Evolutionary conservation across 2,329 filamentous ascomycete species (phyloP).

Genomic region (Stagonosporopsis vannaccii): DNA sequence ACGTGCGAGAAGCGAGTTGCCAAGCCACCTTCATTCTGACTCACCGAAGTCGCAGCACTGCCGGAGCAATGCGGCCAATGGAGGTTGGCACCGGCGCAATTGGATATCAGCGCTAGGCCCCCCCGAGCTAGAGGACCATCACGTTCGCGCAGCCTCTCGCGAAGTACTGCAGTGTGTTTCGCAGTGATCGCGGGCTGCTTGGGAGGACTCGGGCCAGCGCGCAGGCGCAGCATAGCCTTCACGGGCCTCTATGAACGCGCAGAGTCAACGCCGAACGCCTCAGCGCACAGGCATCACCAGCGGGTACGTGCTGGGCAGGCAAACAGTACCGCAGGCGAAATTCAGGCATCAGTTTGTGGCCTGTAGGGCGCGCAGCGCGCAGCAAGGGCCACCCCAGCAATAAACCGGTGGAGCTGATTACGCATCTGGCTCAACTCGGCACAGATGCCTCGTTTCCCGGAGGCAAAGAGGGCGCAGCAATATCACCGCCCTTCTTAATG

Average conservation of each 20-base stretch:
- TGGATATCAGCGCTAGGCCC: conserved; percentile 13
- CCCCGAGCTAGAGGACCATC: conserved; percentile 11
- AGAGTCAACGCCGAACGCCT: neutral
- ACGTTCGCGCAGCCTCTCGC: conserved; percentile 19
- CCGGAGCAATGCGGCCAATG: conserved; percentile 11
- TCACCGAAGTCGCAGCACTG: conserved; percentile 23
- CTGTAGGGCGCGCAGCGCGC: conserved; percentile 38
- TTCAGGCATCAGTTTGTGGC: conserved; percentile 31
- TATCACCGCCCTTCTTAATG: conserved; percentile 34
- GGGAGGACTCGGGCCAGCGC: neutral
- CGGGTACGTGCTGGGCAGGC: neutral
- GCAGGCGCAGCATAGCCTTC: neutral
- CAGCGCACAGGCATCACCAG: neutral
- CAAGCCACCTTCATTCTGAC: conserved; percentile 25
- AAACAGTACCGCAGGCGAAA: conserved; percentile 3
- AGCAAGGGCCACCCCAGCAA: conserved; percentile 31
- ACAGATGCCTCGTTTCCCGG: conserved; percentile 29
- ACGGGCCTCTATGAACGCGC: conserved; percentile 1
- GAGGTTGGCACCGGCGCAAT: neutral
- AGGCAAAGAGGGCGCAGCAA: conserved; percentile 38
- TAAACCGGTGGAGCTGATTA: conserved; percentile 38
- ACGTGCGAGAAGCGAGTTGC: conserved; percentile 29
- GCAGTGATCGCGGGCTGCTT: conserved; percentile 8
- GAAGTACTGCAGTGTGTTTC: conserved; percentile 13
- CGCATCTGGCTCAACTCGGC: conserved; percentile 34